Base-by-base conservation (phyloP, 202 grass and related monocot species). In the Schoenoplectus triqueter region DNA sequence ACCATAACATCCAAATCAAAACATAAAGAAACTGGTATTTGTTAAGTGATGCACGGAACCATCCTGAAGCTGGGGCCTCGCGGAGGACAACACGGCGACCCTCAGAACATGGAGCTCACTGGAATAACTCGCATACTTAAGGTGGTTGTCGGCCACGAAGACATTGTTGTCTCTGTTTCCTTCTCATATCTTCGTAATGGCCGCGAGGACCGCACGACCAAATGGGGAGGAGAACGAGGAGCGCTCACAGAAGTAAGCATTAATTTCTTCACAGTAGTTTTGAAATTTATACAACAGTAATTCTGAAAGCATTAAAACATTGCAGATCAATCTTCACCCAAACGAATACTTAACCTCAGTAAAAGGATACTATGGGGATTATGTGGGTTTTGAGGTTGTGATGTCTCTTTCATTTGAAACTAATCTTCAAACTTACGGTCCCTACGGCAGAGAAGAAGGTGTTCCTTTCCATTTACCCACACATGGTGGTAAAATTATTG, bases 121-220 rank as follows among this genome's bases (percentile, higher is more conserved):
- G 85, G 85, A 80, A 85, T 89, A 11, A 62, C 66, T 70, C 91
- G 79, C 1, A 80, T 90, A 7, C 82, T 80, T 6, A 90, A 84
- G 86, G 86, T 93, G 57, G 75, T 64, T 18, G 75, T 93, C 46
- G 84, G 86, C 45, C 86, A 91, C 78, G 86, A 84, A 6, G 80
- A 44, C 15, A 52, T 83, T 48, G 83, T 88, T 20, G 82, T 90
- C 62, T 82, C 84, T 80, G 46, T 89, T 15, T 88, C 80, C 39
- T 45, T 93, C 7, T 61, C 88, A 18, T 90, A 88, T 66, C 64
- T 79, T 6, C 86, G 84, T 5, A 57, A 80, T 83, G 84, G 81
- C 10, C 80, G 67, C 13, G 62, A 88, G 50, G 91, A 93, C 68
- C 86, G 86, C 84, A 90, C 89, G 51, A 88, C 86, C 84, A 84